Percentiles rank a stretch among this genome's conserved stretches.
These are phyloP conservation scores for Aureobasidium sp. DNA, from an alignment of 2,329 filamentous ascomycete species.

Conservation along the genomic window DNA sequence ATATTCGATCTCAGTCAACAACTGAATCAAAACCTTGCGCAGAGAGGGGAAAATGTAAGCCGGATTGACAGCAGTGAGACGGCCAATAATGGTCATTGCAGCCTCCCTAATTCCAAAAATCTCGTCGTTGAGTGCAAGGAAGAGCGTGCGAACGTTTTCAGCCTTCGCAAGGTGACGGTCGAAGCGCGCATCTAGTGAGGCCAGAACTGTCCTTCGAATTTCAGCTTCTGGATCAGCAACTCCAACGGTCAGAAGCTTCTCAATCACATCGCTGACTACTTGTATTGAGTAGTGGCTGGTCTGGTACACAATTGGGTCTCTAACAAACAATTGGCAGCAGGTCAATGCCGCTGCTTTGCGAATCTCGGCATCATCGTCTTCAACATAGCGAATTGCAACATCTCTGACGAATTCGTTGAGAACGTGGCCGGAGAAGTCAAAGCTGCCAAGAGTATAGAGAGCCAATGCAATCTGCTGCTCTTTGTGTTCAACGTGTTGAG, in stretches of 20 bases:
- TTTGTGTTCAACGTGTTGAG: slow-evolving; percentile 67
- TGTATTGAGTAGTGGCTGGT: slow-evolving; percentile 95
- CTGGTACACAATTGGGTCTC: slow-evolving; percentile 95
- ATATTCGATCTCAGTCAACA: slow-evolving; percentile 93
- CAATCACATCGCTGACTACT: slow-evolving; percentile 95
- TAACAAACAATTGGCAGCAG: slow-evolving; percentile 94
- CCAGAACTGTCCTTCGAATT: slow-evolving; percentile 81
- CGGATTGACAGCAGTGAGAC: slow-evolving; percentile 82
- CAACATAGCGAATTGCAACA: slow-evolving; percentile 95
- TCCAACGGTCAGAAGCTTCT: slow-evolving; percentile 89
- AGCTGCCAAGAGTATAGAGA: slow-evolving; percentile 91
- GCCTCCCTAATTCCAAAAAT: slow-evolving; percentile 88
- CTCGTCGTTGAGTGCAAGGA: slow-evolving; percentile 93
- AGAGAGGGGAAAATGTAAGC: slow-evolving; percentile 96
- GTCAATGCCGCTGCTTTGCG: slow-evolving; percentile 91
- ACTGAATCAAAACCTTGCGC: slow-evolving; percentile 89
- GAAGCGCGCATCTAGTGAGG: slow-evolving; percentile 85
- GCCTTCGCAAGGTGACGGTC: slow-evolving; percentile 95
- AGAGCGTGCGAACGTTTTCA: slow-evolving; percentile 91
- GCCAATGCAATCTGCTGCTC: slow-evolving; percentile 88
- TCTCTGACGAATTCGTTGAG: slow-evolving; percentile 98
- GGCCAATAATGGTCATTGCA: slow-evolving; percentile 91
- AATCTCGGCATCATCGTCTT: slow-evolving; percentile 89
- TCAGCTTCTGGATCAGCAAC: slow-evolving; percentile 83
- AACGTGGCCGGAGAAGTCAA: slow-evolving; percentile 87